Evolutionary conservation across 768 basidiomycete genomes (phyloP).

Genomic region (Austroboletus eburneus): DNA sequence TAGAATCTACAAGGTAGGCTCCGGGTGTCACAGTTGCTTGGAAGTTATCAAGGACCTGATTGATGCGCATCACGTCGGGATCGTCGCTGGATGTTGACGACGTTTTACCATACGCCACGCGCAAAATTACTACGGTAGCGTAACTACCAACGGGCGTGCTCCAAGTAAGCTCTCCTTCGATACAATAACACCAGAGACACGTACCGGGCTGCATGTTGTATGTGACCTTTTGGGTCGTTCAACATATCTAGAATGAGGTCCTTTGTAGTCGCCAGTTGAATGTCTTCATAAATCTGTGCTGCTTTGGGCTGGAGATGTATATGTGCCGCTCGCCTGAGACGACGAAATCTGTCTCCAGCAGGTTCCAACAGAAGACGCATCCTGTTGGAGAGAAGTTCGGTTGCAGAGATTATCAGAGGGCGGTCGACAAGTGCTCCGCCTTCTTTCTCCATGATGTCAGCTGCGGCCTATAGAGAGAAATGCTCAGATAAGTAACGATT

Average conservation of each 20-base stretch:
- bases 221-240: constrained; percentile 9
- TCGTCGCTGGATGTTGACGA: constrained; percentile 15
- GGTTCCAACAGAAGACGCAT: constrained; percentile 50
- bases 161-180: neutral
- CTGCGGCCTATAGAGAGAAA: constrained; percentile 48
- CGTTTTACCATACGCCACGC: constrained; percentile 26
- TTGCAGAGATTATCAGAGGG: constrained; percentile 45
- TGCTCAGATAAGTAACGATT: no score
- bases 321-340: constrained; percentile 50
- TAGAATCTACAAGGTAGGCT: constrained; percentile 29
- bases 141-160: constrained; percentile 12
- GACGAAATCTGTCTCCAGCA: constrained; percentile 52
- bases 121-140: constrained; percentile 20
- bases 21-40: constrained; percentile 31
- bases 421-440: constrained; percentile 39
- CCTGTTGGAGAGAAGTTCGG: constrained; percentile 50
- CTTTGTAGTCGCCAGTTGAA: constrained; percentile 34
- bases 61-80: constrained; percentile 16
- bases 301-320: constrained; percentile 49
- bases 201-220: constrained; percentile 14
- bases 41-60: constrained; percentile 18
- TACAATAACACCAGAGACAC: neutral
- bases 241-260: constrained; percentile 18
- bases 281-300: constrained; percentile 40
- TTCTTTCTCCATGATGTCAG: neutral